phyloP scores from a whole-genome alignment of 2,329 filamentous ascomycete species.

The Microcyclospora pomicola region DNA sequence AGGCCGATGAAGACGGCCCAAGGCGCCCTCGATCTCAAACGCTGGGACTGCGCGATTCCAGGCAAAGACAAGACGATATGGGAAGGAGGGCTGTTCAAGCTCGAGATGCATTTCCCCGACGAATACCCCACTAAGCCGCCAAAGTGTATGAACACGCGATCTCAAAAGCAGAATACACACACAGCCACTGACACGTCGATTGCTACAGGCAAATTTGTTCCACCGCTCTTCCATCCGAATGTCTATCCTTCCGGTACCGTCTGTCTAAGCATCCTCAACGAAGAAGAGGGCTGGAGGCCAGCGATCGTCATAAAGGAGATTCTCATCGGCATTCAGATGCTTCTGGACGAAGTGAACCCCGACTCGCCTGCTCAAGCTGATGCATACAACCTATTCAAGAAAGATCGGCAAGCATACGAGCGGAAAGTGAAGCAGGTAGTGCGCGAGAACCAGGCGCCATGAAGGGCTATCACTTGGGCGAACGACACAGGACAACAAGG shows the following conservation, averaged over 20 bases:
- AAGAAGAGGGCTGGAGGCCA: constrained; percentile 97
- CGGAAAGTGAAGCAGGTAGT: constrained; percentile 76
- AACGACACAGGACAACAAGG: no score
- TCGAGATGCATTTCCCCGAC: constrained; percentile 85
- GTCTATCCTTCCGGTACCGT: constrained; percentile 97
- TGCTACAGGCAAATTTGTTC: constrained; percentile 74
- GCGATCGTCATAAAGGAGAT: constrained; percentile 99
- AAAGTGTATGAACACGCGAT: constrained; percentile 57
- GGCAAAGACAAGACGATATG: constrained; percentile 95
- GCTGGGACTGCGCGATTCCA: constrained; percentile 92
- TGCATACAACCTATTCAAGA: constrained; percentile 93
- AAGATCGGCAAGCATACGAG: constrained; percentile 76
- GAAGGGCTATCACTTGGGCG: not conserved
- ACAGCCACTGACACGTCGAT: not conserved
- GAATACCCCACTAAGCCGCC: constrained; percentile 98
- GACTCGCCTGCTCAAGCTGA: constrained; percentile 95
- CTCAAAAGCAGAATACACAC: no score
- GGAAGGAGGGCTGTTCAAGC: constrained; percentile 95
- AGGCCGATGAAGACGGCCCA: constrained; percentile 67
- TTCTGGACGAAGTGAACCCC: constrained; percentile 91
- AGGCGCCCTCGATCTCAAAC: constrained; percentile 79
- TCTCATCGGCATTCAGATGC: constrained; percentile 84
- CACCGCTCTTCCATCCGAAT: constrained; percentile 94
- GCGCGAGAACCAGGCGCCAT: constrained; percentile 68
- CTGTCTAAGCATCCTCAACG: constrained; percentile 91